A percentile compares a stretch with the other conserved stretches of the same genome.
phyloP scores from a whole-genome alignment of 176 grass and related monocot species.

The Carex myosuroides region DNA sequence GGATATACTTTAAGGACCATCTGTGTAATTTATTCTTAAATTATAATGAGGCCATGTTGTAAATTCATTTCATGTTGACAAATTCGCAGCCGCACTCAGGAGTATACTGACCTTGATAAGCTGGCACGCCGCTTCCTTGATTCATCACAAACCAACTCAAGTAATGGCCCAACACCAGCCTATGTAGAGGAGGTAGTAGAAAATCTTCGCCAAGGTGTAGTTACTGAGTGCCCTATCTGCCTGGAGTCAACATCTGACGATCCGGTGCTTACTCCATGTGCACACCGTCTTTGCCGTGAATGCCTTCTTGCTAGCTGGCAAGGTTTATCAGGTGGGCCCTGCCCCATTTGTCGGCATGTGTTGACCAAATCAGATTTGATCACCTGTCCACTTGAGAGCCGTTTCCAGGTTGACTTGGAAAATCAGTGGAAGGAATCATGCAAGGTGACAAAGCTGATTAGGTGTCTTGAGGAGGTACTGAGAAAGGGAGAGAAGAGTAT shows the following conservation, averaged over 20 bases:
- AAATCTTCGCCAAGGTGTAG: slow-evolving; percentile 54
- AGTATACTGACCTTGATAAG: slow-evolving; percentile 56
- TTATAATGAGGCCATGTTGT: not conserved
- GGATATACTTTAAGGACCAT: not conserved
- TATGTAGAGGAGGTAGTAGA: slow-evolving; percentile 82
- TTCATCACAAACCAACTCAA: slow-evolving; percentile 25
- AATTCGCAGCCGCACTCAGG: slow-evolving; percentile 47
- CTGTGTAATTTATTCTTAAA: not conserved
- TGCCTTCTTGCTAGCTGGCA: slow-evolving; percentile 75
- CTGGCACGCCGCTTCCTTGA: slow-evolving; percentile 61
- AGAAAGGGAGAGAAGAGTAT: slow-evolving; percentile 78
- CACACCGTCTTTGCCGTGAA: slow-evolving; percentile 68
- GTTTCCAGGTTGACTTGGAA: slow-evolving; percentile 51
- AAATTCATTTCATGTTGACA: slow-evolving; percentile 1
- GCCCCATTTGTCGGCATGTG: slow-evolving; percentile 55
- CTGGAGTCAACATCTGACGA: slow-evolving; percentile 85
- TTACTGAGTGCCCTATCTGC: slow-evolving; percentile 78
- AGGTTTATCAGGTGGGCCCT: slow-evolving; percentile 39
- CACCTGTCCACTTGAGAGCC: slow-evolving; percentile 45
- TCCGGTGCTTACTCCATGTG: slow-evolving; percentile 70
- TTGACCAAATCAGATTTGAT: slow-evolving; percentile 54
- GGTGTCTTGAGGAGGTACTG: slow-evolving; percentile 34
- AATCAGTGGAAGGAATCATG: slow-evolving; percentile 90
- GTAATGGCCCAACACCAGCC: slow-evolving; percentile 31
- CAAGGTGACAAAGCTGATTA: slow-evolving; percentile 60